A percentile compares a stretch with the other conserved stretches of the same genome.
Evolutionary conservation across 2,329 filamentous ascomycete genomes (phyloP).

Genomic region (Cryphonectria carpinicola): DNA sequence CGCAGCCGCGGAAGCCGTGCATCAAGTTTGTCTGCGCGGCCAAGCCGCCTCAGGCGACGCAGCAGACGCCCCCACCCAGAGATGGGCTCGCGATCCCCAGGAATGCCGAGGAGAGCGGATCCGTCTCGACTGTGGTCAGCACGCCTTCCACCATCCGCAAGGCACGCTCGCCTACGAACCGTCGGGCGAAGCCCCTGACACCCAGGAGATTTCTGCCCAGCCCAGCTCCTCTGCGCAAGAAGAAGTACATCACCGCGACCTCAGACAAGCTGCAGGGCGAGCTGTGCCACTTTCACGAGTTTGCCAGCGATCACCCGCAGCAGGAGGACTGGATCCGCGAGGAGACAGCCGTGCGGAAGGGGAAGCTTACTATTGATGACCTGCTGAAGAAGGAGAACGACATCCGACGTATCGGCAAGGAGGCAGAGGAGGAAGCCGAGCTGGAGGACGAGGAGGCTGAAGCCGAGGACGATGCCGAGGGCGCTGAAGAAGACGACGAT

Average conservation of each 20-base stretch:
- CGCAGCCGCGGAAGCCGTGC: slow-evolving; percentile 56
- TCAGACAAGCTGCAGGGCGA: slow-evolving; percentile 57
- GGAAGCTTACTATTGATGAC: slow-evolving; percentile 84
- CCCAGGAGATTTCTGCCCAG: slow-evolving; percentile 45
- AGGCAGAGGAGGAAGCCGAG: slow-evolving; percentile 87
- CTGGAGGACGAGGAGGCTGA: slow-evolving; percentile 70
- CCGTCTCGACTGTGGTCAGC: slow-evolving; percentile 26
- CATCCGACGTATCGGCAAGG: slow-evolving; percentile 82
- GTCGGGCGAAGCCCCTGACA: slow-evolving; percentile 34
- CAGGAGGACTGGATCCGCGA: slow-evolving; percentile 90
- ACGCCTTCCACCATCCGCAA: slow-evolving; percentile 35
- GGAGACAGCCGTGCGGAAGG: slow-evolving; percentile 64
- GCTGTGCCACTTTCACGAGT: slow-evolving; percentile 80
- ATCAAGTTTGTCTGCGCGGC: slow-evolving; percentile 79
- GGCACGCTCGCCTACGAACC: slow-evolving; percentile 34
- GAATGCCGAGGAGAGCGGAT: slow-evolving; percentile 22
- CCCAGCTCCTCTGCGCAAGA: slow-evolving; percentile 42
- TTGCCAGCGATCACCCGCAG: slow-evolving; percentile 78
- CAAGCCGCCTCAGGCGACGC: slow-evolving; percentile 47
- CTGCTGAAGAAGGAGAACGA: slow-evolving; percentile 88
- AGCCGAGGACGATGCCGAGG: slow-evolving; percentile 44
- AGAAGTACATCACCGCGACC: slow-evolving; percentile 56
- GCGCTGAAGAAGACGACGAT: slow-evolving; percentile 48
- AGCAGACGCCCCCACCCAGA: slow-evolving; percentile 19
- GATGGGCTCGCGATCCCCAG: slow-evolving; percentile 12